Evolutionary conservation across 2,329 filamentous ascomycete species (phyloP), one percentile per base, ranked within the genome.

Genomic region (Ilyonectria mors-panacis): DNA sequence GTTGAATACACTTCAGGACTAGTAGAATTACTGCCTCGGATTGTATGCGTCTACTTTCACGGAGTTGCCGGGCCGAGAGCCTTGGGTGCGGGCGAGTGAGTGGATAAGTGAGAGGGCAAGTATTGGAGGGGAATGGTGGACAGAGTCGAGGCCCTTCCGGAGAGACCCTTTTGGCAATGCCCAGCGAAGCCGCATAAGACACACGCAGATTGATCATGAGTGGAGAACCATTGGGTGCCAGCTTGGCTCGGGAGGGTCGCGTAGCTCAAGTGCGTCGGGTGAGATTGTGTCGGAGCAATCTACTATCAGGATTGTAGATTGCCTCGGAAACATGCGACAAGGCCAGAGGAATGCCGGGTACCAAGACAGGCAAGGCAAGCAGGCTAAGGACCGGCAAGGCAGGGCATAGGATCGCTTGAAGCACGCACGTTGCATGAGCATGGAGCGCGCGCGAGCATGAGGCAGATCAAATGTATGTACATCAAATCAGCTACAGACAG

Each of bases 351-450:
- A n/a, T 42, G 39, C 39, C 39, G 39, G 26, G 26, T 6, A 42
- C 7, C 39, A 42, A n/a, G 30, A 33, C 30, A 33, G 30, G 8
- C 39, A 42, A 42, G 39, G n/a, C 17, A 7, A 17, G 39, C 39
- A 42, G n/a, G 39, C 39, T 2, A 42, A n/a, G 39, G 55, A 19
- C 62, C 26, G 30, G 23, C 63, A 61, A 63, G 63, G 59, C 58
- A 58, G 62, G 61, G 55, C 61, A 68, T 65, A 70, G 66, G 68
- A 62, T 71, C 68, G 70, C 68, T 56, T 67, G 10, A 58, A 42
- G 13, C 30, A 17, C n/a, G 39, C 39, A 42, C n/a, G 44, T 26
- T 53, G 54, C 61, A 63, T 57, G 26, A 26, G 26, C n/a, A 26
- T 17, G 30, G 55, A 26, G 9, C 44, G 19, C n/a, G 39, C 39